Evolutionary conservation across 202 grass and related monocot genomes (phyloP).

Genomic region (Digitaria exilis): DNA sequence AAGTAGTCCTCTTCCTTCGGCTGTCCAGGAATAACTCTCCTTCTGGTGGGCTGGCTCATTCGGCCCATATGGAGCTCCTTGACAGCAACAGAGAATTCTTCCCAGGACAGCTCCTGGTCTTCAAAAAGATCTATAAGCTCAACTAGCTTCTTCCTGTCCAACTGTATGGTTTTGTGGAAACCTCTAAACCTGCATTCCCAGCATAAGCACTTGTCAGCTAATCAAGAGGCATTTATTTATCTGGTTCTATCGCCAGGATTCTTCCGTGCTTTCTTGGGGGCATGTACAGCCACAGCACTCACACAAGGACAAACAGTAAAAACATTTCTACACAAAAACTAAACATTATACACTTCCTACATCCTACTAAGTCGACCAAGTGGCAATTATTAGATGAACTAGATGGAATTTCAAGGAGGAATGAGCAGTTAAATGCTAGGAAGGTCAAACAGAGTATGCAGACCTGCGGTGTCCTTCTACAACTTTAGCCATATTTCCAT

Average conservation of each 20-base stretch:
- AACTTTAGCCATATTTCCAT: conserved; percentile 98
- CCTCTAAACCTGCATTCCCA: conserved; percentile 64
- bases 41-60: conserved; percentile 79
- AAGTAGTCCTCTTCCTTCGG: conserved; percentile 98
- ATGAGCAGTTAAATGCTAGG: neutral
- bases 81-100: conserved; percentile 73
- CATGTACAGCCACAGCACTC: neutral
- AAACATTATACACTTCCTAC: conserved; percentile 15
- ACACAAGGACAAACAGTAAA: neutral
- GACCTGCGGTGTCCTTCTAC: conserved; percentile 96
- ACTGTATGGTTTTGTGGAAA: conserved; percentile 77
- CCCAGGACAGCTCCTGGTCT: conserved; percentile 76
- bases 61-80: conserved; percentile 70
- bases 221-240: conserved; percentile 9
- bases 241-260: neutral
- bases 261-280: neutral
- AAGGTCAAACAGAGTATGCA: conserved; percentile 35
- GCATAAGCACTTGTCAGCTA: conserved; percentile 28
- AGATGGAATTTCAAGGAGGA: neutral
- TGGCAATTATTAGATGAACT: conserved; percentile 29
- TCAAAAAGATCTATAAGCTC: conserved; percentile 86
- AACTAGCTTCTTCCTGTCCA: conserved; percentile 85
- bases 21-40: conserved; percentile 56
- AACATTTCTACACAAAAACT: neutral
- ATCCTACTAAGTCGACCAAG: conserved; percentile 14